phyloP scores from a whole-genome alignment of 495 filamentous ascomycete genomes.

The Xylaria bambusicola region DNA sequence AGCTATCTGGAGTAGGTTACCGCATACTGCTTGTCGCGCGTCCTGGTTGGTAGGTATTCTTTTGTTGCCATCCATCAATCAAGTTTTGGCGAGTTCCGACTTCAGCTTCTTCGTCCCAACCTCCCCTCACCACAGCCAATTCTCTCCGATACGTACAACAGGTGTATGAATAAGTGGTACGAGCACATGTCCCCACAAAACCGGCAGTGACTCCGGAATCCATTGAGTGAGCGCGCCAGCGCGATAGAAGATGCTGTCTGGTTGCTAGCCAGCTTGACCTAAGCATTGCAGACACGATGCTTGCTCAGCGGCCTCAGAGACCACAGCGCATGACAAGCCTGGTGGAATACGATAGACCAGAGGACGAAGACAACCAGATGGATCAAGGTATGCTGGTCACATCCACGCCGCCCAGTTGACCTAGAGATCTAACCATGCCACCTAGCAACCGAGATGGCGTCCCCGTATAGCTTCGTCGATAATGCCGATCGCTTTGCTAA shows the following conservation, averaged over 20 bases:
- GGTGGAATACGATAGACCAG: conserved; percentile 18
- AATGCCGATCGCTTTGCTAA: conserved; percentile 51
- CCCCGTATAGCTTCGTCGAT: conserved; percentile 29
- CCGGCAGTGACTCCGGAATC: no score
- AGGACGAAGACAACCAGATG: conserved; percentile 19
- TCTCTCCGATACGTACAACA: no score
- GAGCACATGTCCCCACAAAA: no score
- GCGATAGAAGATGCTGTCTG: conserved; percentile 33
- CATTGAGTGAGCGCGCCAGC: conserved; percentile 11
- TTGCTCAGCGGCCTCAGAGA: conserved; percentile 16
- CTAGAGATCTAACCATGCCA: conserved; percentile 26
- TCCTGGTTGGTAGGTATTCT: conserved; percentile 11
- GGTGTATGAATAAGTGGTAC: no score
- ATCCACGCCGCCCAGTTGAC: neutral
- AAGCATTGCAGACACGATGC: conserved; percentile 21
- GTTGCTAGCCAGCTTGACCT: conserved; percentile 20
- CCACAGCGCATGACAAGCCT: conserved; percentile 16
- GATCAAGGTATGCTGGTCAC: conserved; percentile 24
- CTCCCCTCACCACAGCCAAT: neutral
- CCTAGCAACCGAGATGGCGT: conserved; percentile 21
- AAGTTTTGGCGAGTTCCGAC: neutral
- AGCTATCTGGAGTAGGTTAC: no score
- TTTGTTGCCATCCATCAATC: conserved; percentile 10
- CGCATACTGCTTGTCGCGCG: neutral
- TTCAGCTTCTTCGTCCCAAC: neutral